phyloP scores from a whole-genome alignment of 805 yeast species.

The Tetrapisispora nanseiensis region DNA sequence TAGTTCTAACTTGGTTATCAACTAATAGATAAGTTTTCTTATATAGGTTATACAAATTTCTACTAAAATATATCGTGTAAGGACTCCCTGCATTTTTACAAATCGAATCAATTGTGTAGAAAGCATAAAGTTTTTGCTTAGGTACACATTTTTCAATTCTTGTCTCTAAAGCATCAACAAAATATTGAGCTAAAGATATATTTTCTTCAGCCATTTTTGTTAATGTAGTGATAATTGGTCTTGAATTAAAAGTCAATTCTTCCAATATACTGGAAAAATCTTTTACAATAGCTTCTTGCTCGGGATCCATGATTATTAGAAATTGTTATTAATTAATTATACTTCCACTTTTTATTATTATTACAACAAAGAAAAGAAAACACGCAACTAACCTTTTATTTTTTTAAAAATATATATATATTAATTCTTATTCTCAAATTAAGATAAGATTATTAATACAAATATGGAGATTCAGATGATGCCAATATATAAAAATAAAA shows the following conservation, averaged over 20 bases:
- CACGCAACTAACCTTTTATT: no score
- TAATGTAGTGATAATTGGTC: conserved; percentile 78
- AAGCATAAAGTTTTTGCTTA: conserved; percentile 68
- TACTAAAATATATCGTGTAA: conserved; percentile 71
- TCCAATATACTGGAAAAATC: conserved; percentile 66
- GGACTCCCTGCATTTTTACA: conserved; percentile 88
- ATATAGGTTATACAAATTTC: conserved; percentile 51
- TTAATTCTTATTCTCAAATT: no score
- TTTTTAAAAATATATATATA: no score
- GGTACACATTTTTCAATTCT: conserved; percentile 75
- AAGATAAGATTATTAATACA: no score
- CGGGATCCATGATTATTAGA: conserved; percentile 3
- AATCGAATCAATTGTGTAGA: conserved; percentile 83
- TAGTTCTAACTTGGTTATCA: conserved; percentile 62
- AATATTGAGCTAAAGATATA: conserved; percentile 62
- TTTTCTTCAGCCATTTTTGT: conserved; percentile 85
- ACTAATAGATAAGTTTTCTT: conserved; percentile 71
- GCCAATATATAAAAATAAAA: no score
- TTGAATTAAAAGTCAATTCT: conserved; percentile 77
- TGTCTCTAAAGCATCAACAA: conserved; percentile 62
- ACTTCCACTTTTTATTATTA: neutral
- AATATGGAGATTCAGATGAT: no score
- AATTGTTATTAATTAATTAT: neutral
- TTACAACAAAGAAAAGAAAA: neutral
- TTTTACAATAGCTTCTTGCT: conserved; percentile 30